Percentiles rank a stretch among this genome's conserved stretches.
phyloP scores from a whole-genome alignment of 176 grass and related monocot genomes.

The Panicum miliaceum region DNA sequence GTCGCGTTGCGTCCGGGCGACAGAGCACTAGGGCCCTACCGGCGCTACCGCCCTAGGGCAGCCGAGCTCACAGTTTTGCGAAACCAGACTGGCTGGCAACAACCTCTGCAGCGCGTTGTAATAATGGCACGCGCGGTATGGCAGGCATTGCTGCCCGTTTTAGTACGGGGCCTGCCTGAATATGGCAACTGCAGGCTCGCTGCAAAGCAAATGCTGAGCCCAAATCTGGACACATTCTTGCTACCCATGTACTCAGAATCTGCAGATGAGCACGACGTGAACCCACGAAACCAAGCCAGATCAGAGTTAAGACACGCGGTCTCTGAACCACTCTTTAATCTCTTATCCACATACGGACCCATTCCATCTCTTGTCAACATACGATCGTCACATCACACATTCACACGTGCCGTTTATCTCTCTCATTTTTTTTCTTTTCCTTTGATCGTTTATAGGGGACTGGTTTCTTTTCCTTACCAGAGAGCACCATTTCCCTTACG shows the following conservation, averaged over 20 bases:
- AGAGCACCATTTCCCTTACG: conserved; percentile 24
- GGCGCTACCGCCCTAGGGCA: too few species aligned
- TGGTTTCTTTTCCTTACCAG: neutral
- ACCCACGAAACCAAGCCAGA: neutral
- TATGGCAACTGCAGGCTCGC: too few species aligned
- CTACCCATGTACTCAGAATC: neutral
- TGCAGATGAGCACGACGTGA: neutral
- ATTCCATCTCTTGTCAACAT: neutral
- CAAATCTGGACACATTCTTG: neutral
- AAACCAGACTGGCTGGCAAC: too few species aligned
- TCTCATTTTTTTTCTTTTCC: neutral
- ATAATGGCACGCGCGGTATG: too few species aligned
- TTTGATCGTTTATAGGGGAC: neutral
- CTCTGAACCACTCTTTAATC: neutral
- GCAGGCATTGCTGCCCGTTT: too few species aligned
- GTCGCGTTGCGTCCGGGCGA: too few species aligned
- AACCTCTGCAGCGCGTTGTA: too few species aligned
- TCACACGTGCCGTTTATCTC: neutral
- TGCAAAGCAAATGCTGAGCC: neutral
- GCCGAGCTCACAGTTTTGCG: too few species aligned
- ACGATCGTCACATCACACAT: neutral
- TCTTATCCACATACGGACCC: neutral
- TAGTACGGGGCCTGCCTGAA: too few species aligned
- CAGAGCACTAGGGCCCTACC: too few species aligned
- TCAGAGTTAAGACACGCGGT: neutral